Percentiles rank a stretch among this genome's conserved stretches.
Conservation (phyloP, 805 yeast species). For the Sungouiozyma ichnusensis region DNA sequence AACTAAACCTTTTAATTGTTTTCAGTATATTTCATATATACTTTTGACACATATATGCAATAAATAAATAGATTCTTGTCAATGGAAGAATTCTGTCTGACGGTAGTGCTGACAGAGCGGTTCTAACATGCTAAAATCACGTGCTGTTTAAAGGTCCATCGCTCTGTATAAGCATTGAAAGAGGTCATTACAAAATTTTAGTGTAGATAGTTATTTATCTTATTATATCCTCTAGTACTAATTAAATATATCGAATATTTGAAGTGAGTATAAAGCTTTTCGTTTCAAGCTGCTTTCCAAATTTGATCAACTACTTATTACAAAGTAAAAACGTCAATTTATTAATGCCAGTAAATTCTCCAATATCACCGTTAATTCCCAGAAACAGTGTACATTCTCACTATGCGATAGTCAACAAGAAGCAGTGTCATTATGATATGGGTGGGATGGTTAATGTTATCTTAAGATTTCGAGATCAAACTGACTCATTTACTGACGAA, state of each 20-base stretch:
- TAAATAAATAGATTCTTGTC: neutral
- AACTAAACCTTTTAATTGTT: neutral
- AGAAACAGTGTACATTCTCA: neutral
- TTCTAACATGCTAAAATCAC: too few species aligned
- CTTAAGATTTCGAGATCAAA: constrained; percentile 1
- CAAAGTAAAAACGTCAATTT: too few species aligned
- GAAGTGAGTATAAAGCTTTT: too few species aligned
- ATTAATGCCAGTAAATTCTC: neutral
- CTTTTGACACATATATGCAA: neutral
- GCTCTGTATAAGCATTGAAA: too few species aligned
- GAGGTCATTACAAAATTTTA: too few species aligned
- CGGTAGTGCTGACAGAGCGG: too few species aligned
- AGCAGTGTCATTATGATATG: neutral
- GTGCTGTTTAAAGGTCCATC: too few species aligned
- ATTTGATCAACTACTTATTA: too few species aligned
- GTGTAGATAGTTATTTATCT: too few species aligned
- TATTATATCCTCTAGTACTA: too few species aligned
- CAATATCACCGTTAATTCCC: neutral
- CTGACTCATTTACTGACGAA: neutral
- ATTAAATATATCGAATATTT: too few species aligned
- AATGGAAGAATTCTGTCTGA: neutral
- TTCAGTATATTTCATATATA: neutral
- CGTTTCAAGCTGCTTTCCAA: too few species aligned
- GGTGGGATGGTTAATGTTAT: neutral
- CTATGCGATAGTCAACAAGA: neutral